phyloP scores from a whole-genome alignment of 2,329 filamentous ascomycete species.

The Exserohilum rostratum region DNA sequence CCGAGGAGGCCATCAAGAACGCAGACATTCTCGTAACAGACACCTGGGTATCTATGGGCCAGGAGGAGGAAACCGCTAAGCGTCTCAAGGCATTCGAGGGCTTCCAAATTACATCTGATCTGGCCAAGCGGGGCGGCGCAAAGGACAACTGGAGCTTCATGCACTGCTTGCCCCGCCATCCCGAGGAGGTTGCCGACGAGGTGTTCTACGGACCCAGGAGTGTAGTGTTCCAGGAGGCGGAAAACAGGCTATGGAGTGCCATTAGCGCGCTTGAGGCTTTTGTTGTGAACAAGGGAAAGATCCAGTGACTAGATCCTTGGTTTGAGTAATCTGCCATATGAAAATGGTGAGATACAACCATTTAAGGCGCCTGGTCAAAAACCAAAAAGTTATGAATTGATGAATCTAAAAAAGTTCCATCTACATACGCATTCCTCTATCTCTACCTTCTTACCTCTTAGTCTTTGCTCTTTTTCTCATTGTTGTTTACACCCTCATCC shows the following conservation, averaged over 20 bases:
- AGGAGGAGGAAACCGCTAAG: slow-evolving; percentile 82
- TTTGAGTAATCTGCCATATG: slow-evolving; percentile 18
- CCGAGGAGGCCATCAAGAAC: slow-evolving; percentile 82
- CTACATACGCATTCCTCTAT: neutral
- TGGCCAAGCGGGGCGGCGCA: slow-evolving; percentile 83
- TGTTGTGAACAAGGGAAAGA: slow-evolving; percentile 90
- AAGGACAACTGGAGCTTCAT: slow-evolving; percentile 95
- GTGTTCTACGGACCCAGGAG: slow-evolving; percentile 89
- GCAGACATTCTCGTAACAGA: slow-evolving; percentile 94
- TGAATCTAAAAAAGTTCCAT: neutral
- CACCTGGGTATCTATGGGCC: slow-evolving; percentile 98
- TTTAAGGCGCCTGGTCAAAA: neutral
- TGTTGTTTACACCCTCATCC: neutral
- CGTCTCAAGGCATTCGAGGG: slow-evolving; percentile 81
- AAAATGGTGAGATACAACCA: neutral
- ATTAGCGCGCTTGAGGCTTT: slow-evolving; percentile 85
- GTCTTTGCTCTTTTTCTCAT: neutral
- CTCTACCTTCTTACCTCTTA: neutral
- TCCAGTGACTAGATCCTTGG: slow-evolving; percentile 53
- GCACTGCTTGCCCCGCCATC: slow-evolving; percentile 93
- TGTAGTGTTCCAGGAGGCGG: slow-evolving; percentile 90
- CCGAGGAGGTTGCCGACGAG: slow-evolving; percentile 90
- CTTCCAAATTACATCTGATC: slow-evolving; percentile 87
- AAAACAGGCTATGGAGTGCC: slow-evolving; percentile 92
- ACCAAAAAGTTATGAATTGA: neutral